Evolutionary conservation across 805 yeast species (phyloP).

Genomic region (Zygotorulaspora florentina): DNA sequence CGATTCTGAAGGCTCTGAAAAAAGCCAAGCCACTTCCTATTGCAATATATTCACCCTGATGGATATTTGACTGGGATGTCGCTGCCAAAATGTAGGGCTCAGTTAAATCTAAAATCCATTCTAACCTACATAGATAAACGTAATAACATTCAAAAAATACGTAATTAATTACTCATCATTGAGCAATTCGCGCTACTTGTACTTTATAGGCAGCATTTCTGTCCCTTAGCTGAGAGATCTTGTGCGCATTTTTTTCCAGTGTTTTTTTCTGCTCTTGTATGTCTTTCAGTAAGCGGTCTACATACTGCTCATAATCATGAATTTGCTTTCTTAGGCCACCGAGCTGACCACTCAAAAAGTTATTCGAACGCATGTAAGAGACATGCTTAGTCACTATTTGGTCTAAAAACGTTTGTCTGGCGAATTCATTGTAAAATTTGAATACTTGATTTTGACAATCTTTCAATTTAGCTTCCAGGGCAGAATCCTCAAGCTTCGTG

Average conservation of each 20-base stretch:
- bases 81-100: too few species aligned
- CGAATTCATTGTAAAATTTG: slow-evolving; percentile 22
- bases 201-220: slow-evolving; percentile 3
- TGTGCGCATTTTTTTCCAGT: slow-evolving; percentile 6
- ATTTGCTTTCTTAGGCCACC: slow-evolving; percentile 19
- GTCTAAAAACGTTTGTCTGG: slow-evolving; percentile 20
- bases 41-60: too few species aligned
- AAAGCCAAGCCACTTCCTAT: too few species aligned
- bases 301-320: slow-evolving; percentile 15
- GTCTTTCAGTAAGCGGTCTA: slow-evolving; percentile 13
- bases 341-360: slow-evolving; percentile 23
- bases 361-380: slow-evolving; percentile 23
- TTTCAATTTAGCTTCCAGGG: slow-evolving; percentile 5
- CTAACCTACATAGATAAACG: not conserved
- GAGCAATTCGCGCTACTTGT: slow-evolving; percentile 2
- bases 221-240: slow-evolving; percentile 4
- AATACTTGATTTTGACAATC: slow-evolving; percentile 9
- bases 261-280: slow-evolving; percentile 6
- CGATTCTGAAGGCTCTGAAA: too few species aligned
- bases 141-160: not conserved
- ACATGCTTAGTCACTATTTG: slow-evolving; percentile 24
- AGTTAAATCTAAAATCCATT: not conserved
- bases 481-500: slow-evolving; percentile 3
- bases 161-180: not conserved
- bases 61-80: too few species aligned